Evolutionary conservation across 257 asterid genomes (phyloP).

Genomic region (Cynanchum wilfordii): DNA sequence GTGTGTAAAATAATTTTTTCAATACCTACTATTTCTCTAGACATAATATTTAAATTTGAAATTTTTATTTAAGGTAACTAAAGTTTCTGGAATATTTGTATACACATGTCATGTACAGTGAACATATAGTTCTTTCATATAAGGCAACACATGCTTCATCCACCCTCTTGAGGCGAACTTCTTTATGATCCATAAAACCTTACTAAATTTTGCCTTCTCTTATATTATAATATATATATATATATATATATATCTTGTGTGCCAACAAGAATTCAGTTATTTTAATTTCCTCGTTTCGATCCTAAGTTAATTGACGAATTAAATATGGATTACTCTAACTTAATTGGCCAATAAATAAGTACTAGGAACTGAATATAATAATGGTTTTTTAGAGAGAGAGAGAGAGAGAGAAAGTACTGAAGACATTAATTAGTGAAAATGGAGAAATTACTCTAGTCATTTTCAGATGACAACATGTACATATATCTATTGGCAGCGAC

Average conservation of each 20-base stretch:
- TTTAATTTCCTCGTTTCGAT: no score
- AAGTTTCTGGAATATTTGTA: background rate
- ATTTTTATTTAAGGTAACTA: background rate
- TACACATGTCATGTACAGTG: background rate
- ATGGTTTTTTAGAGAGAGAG: no score
- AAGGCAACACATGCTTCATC: slow-evolving; percentile 15
- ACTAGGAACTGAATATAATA: background rate
- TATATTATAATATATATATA: no score
- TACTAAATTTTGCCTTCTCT: background rate
- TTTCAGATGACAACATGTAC: background rate
- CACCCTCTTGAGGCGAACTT: background rate
- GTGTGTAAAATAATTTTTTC: no score
- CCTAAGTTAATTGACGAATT: no score
- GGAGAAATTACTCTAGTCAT: background rate
- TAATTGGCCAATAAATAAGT: no score
- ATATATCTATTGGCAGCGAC: background rate
- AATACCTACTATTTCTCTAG: no score
- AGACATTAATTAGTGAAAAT: background rate
- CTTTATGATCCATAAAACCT: background rate
- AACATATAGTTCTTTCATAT: background rate
- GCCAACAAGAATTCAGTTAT: no score
- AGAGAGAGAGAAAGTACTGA: background rate
- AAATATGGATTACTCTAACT: no score
- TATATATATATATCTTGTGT: no score
- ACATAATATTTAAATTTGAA: no score